Evolutionary conservation across 2,329 filamentous ascomycete species (phyloP).

Genomic region (Aotearoamyces nothofagi): DNA sequence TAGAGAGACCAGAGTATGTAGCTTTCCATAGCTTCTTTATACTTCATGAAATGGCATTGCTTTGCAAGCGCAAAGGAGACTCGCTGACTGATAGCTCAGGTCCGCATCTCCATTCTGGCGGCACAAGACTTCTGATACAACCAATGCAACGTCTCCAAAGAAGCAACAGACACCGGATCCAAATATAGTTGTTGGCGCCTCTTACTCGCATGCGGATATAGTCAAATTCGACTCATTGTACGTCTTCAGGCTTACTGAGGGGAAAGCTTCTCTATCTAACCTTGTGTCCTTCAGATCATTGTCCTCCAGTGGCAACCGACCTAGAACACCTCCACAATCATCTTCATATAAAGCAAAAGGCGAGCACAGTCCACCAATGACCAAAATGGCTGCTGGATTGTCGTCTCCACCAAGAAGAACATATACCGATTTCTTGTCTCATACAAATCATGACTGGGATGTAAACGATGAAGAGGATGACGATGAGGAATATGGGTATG

Average conservation of each 20-base stretch:
- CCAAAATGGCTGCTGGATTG: slow-evolving; percentile 32
- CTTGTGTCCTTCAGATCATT: slow-evolving; percentile 32
- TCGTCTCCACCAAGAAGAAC: slow-evolving; percentile 53
- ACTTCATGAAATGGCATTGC: no score
- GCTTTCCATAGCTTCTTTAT: slow-evolving; percentile 3
- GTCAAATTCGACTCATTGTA: slow-evolving; percentile 76
- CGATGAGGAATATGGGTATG: slow-evolving; percentile 63
- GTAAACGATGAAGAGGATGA: slow-evolving; percentile 52
- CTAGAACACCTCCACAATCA: slow-evolving; percentile 60
- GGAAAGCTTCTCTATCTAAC: slow-evolving; percentile 4
- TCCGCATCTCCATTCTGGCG: slow-evolving; percentile 84
- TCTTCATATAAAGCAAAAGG: slow-evolving; percentile 35
- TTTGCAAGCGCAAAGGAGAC: no score
- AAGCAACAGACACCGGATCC: slow-evolving; percentile 39
- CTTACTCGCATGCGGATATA: slow-evolving; percentile 93
- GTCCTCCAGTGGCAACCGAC: slow-evolving; percentile 45
- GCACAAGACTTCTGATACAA: slow-evolving; percentile 38
- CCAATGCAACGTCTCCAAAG: slow-evolving; percentile 34
- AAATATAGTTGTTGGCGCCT: slow-evolving; percentile 74
- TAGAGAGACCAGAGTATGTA: slow-evolving; percentile 50
- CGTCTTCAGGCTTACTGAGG: slow-evolving; percentile 15
- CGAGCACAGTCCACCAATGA: slow-evolving; percentile 40
- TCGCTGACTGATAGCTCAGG: slow-evolving; percentile 29
- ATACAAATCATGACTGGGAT: slow-evolving; percentile 72
- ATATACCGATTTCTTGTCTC: slow-evolving; percentile 70